Evolutionary conservation across 305 asterid genomes (phyloP), one percentile per base, ranked within the genome.

Genomic region (Caryopteris hybrid): DNA sequence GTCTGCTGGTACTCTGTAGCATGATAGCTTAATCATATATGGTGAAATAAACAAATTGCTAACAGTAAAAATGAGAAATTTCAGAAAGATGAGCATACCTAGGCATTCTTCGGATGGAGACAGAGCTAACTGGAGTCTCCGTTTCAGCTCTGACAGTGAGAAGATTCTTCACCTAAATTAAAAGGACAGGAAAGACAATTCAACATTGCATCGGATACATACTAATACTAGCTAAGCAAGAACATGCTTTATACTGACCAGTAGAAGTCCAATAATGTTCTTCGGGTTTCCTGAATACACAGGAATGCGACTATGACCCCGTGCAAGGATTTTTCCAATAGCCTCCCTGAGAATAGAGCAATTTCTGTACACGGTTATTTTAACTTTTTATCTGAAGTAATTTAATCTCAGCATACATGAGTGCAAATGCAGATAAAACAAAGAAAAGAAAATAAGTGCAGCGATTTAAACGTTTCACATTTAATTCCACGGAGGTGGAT

Each of bases 271-370:
- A 50, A 91, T 84, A 8, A 95, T 84, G 83, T 95, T 95, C 78
- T 82, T 91, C 17, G 92, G 91, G 78, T 82, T 81, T 63, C 87
- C 98, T 9, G 91, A 75, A 75, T 80, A 95, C 38, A 95, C 98
- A 74, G 98, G 99, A 29, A 95, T 82, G 23, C 99, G 96, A 81
- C 99, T 95, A 76, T 95, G 98, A 75, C 99, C 99, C 11, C 95
- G 83, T 16, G 98, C 96, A 61, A 94, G 93, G 78, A 94, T 88
- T 82, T 84, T 94, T 39, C 97, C 98, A 61, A 94, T 89, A 62
- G 96, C 90, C 80, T 94, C 98, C 99, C 99, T 91, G 87, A 78
- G 27, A 70, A 58, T 11, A 74, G 52, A 22, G 59, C 31, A 13
- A 74, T 65, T 57, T 36, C 34, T 20, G 33, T 46, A 56, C 34